These are phyloP conservation scores for Nidula niveotomentosa DNA, from an alignment of 1,284 basidiomycete species.

Conservation along the genomic window DNA sequence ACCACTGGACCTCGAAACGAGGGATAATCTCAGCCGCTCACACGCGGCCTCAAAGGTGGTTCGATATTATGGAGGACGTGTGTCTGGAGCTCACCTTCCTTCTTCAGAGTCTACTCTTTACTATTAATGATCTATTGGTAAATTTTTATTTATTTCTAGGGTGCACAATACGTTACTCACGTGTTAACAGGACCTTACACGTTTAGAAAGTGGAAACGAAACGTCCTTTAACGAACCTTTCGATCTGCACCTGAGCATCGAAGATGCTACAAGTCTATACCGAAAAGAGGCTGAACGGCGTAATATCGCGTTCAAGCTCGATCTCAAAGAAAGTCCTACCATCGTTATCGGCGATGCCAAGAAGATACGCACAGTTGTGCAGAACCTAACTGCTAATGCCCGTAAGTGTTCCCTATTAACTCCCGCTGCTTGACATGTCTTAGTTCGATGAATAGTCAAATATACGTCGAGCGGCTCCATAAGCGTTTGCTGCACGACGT, in stretches of 20 bases:
- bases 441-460: conserved; percentile 55
- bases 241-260: conserved; percentile 66
- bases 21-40: conserved; percentile 77
- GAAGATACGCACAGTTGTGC: conserved; percentile 81
- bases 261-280: conserved; percentile 68
- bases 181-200: conserved; percentile 67
- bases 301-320: conserved; percentile 63
- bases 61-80: conserved; percentile 9
- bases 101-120: conserved; percentile 66
- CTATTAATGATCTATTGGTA: conserved; percentile 84
- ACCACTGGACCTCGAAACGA: conserved; percentile 74
- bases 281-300: conserved; percentile 71
- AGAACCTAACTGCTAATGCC: conserved; percentile 84
- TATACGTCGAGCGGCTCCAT: conserved; percentile 72
- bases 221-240: conserved; percentile 85
- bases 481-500: conserved; percentile 59
- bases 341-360: conserved; percentile 70
- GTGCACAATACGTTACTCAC: neutral
- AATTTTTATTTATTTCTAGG: conserved; percentile 25
- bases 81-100: neutral
- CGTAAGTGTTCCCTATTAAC: conserved; percentile 35
- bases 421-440: conserved; percentile 2
- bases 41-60: conserved; percentile 79
- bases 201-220: conserved; percentile 80
- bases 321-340: conserved; percentile 52